Evolutionary conservation across 441 rosid species (phyloP).

Genomic region (Bocquillonia castaneifolia): DNA sequence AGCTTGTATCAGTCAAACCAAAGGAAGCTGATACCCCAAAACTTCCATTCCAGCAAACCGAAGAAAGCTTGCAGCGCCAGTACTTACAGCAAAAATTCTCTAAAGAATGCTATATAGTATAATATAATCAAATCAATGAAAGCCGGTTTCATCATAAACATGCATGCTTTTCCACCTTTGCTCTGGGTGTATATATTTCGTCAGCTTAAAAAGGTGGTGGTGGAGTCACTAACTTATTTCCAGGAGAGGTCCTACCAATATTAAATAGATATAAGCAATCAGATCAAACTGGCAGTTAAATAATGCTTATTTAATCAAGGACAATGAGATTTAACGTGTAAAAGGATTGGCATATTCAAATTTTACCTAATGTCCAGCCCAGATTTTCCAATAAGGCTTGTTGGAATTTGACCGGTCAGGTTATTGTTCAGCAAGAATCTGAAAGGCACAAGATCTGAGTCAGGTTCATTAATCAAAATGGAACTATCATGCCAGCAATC

Average conservation of each 20-base stretch:
- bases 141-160: conserved; percentile 19
- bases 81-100: conserved; percentile 23
- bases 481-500: not conserved
- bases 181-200: not conserved
- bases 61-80: conserved; percentile 7
- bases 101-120: not conserved
- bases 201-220: conserved; percentile 43
- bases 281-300: conserved; percentile 20
- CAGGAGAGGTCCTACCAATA: conserved; percentile 43
- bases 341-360: conserved; percentile 1
- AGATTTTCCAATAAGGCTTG: conserved; percentile 42
- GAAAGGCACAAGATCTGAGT: conserved; percentile 29
- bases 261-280: conserved; percentile 15
- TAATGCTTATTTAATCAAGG: not conserved
- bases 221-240: conserved; percentile 47
- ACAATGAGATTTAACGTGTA: not conserved
- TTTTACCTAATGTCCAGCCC: conserved; percentile 55
- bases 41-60: conserved; percentile 21
- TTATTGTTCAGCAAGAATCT: conserved; percentile 83
- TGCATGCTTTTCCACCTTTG: conserved; percentile 21
- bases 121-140: conserved; percentile 20
- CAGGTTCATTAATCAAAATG: conserved; percentile 22
- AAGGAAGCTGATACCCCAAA: conserved; percentile 13
- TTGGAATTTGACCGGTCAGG: conserved; percentile 61
- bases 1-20: conserved; percentile 19